Evolutionary conservation across 2,329 filamentous ascomycete genomes (phyloP).

Genomic region (Atkinsonella texensis): DNA sequence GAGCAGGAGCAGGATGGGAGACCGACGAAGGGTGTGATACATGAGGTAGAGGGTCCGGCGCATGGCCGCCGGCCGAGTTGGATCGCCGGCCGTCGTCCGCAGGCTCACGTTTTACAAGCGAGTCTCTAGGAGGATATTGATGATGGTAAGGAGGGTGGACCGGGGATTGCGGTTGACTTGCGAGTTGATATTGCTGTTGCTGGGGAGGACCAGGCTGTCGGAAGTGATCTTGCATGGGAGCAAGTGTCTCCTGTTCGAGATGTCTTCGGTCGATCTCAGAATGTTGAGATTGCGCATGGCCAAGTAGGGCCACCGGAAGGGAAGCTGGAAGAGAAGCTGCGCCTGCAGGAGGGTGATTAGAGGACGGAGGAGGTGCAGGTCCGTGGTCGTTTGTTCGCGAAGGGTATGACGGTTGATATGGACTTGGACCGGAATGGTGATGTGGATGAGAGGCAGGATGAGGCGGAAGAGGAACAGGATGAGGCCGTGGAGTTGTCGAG

Average conservation of each 20-base stretch:
- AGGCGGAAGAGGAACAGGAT: slow-evolving; percentile 10
- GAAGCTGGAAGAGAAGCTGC: slow-evolving; percentile 11
- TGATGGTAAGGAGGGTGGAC: slow-evolving; percentile 31
- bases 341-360: not conserved
- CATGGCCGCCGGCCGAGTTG: slow-evolving; percentile 36
- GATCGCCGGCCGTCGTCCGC: slow-evolving; percentile 39
- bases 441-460: slow-evolving; percentile 12
- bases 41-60: slow-evolving; percentile 21
- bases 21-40: slow-evolving; percentile 19
- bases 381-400: slow-evolving; percentile 21
- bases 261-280: slow-evolving; percentile 40
- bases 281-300: slow-evolving; percentile 22
- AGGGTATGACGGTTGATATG: slow-evolving; percentile 30
- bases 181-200: slow-evolving; percentile 11
- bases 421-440: slow-evolving; percentile 19
- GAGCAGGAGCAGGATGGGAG: slow-evolving; percentile 16
- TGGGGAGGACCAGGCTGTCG: slow-evolving; percentile 16
- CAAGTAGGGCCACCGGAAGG: slow-evolving; percentile 16
- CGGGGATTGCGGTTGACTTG: slow-evolving; percentile 26
- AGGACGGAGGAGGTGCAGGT: slow-evolving; percentile 1
- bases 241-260: slow-evolving; percentile 43
- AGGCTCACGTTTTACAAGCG: slow-evolving; percentile 44
- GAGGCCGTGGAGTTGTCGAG: slow-evolving; percentile 16
- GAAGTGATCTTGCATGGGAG: slow-evolving; percentile 43
- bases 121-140: slow-evolving; percentile 35